Evolutionary conservation across 1,284 basidiomycete genomes (phyloP), one percentile per base, ranked within the genome.

Genomic region (Earliella scabrosa): DNA sequence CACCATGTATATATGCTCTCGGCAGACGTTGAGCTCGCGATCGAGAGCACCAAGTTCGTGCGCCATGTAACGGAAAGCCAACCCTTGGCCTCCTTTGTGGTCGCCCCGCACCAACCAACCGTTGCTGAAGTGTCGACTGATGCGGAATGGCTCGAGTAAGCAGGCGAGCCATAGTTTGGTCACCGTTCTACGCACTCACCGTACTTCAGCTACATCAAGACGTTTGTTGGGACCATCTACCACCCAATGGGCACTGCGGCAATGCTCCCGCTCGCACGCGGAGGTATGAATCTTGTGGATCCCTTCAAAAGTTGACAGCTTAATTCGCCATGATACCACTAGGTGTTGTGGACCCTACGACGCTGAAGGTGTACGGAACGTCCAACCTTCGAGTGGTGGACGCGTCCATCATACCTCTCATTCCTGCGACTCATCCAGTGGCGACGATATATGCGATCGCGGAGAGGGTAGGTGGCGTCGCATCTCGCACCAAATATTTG

Each of bases 361-460:
- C 79, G 38, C 69, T 88, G 31, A 72, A 73, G 57, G 85, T 88
- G 8, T 84, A 87, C 67, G 85, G 85, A 32, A 78, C 80, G 11
- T 53, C 72, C 48, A 85, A 83, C 68, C 77, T 82, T 59, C 78
- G 78, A 27, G 78, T 82, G 2, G 77, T 75, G n/a, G 82, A 85
- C 61, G 72, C 78, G n/a, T 81, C 78, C 0, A 72, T 85, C 18
- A 79, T 75, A 63, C 81, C 82, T 0, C 71, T 82, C 38, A 69
- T 75, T 56, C 77, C 80, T 54, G 71, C 77, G 29, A 73, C 76
- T 7, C 79, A 82, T 26, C 53, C 41, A 1, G 47, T 53, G n/a
- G 32, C 58, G 16, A 58, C 58, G 13, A 35, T 60, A 11, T 64
- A 63, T 31, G 63, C 60, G 4, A 48, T 61, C 13, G 63, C 63